A percentile compares a stretch with the other conserved stretches of the same genome.
phyloP scores from a whole-genome alignment of 2,329 filamentous ascomycete genomes.

The Elsinoe perseae region DNA sequence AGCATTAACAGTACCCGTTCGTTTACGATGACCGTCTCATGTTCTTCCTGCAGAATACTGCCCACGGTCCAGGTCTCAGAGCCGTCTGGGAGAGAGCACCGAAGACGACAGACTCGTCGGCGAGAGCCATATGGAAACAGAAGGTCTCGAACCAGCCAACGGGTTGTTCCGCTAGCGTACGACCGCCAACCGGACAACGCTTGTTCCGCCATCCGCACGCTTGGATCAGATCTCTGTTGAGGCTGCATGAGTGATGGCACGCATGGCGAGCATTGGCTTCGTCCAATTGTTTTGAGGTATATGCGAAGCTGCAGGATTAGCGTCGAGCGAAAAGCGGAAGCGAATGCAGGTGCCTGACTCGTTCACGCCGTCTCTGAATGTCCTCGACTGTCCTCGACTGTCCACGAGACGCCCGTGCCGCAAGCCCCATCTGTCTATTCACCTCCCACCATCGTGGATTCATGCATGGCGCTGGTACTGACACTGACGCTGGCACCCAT shows the following conservation, averaged over 20 bases:
- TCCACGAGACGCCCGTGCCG: constrained; percentile 6
- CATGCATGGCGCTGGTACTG: too few relatives aligned
- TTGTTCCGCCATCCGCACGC: constrained; percentile 14
- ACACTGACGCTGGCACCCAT: too few relatives aligned
- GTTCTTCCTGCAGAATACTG: neutral
- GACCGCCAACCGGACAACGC: constrained; percentile 9
- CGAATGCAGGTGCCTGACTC: constrained; percentile 14
- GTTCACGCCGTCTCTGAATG: too few relatives aligned
- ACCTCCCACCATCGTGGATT: neutral
- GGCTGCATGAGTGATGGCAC: constrained; percentile 14
- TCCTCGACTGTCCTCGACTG: neutral
- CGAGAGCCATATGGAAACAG: neutral
- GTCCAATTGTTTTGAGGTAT: neutral
- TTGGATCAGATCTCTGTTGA: constrained; percentile 15
- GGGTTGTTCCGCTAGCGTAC: constrained; percentile 12
- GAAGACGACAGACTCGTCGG: neutral
- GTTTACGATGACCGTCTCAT: neutral
- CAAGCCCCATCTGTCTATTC: constrained; percentile 14
- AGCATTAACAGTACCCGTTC: neutral
- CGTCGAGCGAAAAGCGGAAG: constrained; percentile 9
- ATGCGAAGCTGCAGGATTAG: constrained; percentile 15
- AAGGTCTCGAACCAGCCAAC: constrained; percentile 9
- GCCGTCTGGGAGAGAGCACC: too few relatives aligned
- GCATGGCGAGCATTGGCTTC: neutral
- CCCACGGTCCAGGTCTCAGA: constrained; percentile 6